Conservation (phyloP, 208 protist species). For the Vickermania ingenoplastis region DNA sequence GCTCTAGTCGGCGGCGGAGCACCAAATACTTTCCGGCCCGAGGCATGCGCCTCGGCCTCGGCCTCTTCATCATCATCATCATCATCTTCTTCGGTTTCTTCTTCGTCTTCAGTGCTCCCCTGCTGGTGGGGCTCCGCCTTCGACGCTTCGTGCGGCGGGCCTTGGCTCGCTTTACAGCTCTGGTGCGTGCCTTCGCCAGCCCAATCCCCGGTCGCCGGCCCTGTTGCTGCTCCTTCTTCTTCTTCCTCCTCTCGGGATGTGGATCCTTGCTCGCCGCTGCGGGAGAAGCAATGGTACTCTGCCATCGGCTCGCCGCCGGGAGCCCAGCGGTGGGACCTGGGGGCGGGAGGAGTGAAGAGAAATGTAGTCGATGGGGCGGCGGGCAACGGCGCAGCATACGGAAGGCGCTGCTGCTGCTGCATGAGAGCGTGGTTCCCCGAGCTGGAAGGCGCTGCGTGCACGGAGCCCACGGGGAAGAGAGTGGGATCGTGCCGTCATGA, state of each 20-base stretch:
- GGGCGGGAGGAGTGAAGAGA: neutral
- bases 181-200: neutral
- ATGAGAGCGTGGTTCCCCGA: too few relatives aligned
- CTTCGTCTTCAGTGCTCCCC: neutral
- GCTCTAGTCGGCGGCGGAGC: slow-evolving; percentile 18
- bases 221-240: too few relatives aligned
- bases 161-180: neutral
- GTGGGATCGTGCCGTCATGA: neutral
- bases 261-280: too few relatives aligned
- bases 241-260: too few relatives aligned
- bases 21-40: neutral
- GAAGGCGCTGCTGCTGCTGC: too few relatives aligned
- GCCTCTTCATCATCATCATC: too few relatives aligned
- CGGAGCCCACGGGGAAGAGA: neutral
- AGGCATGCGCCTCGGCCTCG: neutral
- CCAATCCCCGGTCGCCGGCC: too few relatives aligned
- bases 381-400: too few relatives aligned
- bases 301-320: neutral
- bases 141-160: neutral
- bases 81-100: too few relatives aligned
- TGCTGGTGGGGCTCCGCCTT: neutral
- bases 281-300: too few relatives aligned
- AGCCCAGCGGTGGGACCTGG: neutral
- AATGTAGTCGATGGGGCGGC: neutral
- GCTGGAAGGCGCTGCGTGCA: neutral